Evolutionary conservation across 805 yeast species (phyloP), one percentile per base, ranked within the genome.

Genomic region (Candida berthetii): DNA sequence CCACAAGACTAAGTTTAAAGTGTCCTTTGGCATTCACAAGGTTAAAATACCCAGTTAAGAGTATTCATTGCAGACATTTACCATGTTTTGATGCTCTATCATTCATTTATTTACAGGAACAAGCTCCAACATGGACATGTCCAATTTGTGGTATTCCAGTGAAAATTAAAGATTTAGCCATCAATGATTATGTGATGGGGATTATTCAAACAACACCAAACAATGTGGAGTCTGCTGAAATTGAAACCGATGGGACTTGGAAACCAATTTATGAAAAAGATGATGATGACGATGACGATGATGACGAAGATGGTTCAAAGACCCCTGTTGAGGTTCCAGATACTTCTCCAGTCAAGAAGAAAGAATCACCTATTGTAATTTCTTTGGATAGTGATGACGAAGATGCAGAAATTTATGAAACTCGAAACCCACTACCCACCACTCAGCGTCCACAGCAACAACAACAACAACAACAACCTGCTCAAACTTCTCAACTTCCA

Each of bases 81-180:
- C 91, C 85, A 53, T 90, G 98, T 57, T 87, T 90, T 58, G 99
- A 93, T 61, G 90, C 86, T 0, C 59, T 71, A 29, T 76, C 85
- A 35, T 93, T 76, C 55, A 51, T 93, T 9, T 76, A 78, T 53
- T 69, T 89, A 35, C 98, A 91, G 58, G 69, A 70, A 42, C 91
- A 84, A 55, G 77, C 85, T 0, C 84, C 96, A 0, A 76, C 85
- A 0, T 91, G 97, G 97, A 65, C 65, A 39, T 93, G 99, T 55
- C 96, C 97, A 0, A 71, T 87, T 3, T 93, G 99, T 57, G 75
- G 74, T 46, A 65, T 62, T 5, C 55, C 55, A 3, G 63, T 87
- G 3, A 61, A 67, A 2, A 64, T 80, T 14, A 72, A 72, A 14
- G 82, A 81, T 46, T 57, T 93, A 40, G 80, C 83, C 0, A 66